Percentiles rank a stretch among this genome's conserved stretches.
Conservation (phyloP, 352 stramenopile species). For the Saprolegnia diclina region DNA sequence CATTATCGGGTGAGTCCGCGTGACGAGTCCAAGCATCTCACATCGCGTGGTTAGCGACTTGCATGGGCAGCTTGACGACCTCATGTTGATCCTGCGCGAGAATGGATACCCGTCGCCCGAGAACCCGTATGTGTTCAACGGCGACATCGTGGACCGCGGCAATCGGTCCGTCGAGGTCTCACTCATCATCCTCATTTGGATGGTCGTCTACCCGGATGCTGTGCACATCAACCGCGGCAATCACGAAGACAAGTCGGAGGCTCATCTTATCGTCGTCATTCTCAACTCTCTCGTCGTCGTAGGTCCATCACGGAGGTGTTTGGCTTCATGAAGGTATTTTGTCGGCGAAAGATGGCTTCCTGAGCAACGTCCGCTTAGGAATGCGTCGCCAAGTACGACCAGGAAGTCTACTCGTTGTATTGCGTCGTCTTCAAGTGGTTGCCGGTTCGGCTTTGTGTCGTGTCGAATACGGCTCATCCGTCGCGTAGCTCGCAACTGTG, state of each 20-base stretch:
- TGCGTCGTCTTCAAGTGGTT: slow-evolving; percentile 75
- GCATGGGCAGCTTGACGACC: slow-evolving; percentile 79
- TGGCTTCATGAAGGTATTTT: slow-evolving; percentile 65
- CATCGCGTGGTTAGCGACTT: slow-evolving; percentile 43
- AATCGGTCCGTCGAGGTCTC: slow-evolving; percentile 74
- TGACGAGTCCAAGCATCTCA: neutral
- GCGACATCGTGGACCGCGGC: slow-evolving; percentile 78
- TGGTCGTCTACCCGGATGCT: slow-evolving; percentile 63
- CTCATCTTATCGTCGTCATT: slow-evolving; percentile 2
- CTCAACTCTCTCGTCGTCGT: neutral
- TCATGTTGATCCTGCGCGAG: slow-evolving; percentile 76
- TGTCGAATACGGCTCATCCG: neutral
- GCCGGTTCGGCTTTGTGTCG: slow-evolving; percentile 26
- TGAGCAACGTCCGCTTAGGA: no score
- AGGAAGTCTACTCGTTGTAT: slow-evolving; percentile 71
- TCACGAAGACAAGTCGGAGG: slow-evolving; percentile 56
- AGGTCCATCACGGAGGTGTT: slow-evolving; percentile 74
- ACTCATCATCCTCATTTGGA: slow-evolving; percentile 78
- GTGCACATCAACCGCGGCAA: slow-evolving; percentile 82
- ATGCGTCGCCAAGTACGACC: slow-evolving; percentile 77
- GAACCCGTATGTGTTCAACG: slow-evolving; percentile 86
- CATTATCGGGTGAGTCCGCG: slow-evolving; percentile 40
- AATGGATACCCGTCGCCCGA: slow-evolving; percentile 66
- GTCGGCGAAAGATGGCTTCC: neutral
- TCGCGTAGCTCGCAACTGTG: slow-evolving; percentile 46